A percentile compares a stretch with the other conserved stretches of the same genome.
Conservation (phyloP, 129 eudicot genomes). For the Flaveria sonorensis region DNA sequence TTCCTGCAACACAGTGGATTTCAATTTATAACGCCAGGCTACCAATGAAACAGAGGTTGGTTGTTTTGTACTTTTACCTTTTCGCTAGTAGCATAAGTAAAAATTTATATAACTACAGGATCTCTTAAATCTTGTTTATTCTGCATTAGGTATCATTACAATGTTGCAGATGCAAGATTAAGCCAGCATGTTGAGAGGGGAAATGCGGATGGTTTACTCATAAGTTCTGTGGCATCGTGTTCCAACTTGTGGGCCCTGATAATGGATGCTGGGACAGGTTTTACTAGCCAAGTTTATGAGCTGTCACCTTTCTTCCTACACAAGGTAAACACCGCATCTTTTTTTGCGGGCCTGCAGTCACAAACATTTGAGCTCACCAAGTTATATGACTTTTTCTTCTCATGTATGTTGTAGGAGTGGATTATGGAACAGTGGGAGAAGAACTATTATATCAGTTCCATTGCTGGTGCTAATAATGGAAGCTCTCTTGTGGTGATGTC, state of each 20-base stretch:
- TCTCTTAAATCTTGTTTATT: slow-evolving; percentile 16
- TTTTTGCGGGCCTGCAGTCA: background rate
- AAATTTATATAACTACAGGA: background rate
- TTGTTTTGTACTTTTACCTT: background rate
- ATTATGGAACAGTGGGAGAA: slow-evolving; percentile 97
- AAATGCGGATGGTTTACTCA: slow-evolving; percentile 68
- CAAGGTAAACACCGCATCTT: slow-evolving; percentile 47
- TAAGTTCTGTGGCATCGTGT: slow-evolving; percentile 76
- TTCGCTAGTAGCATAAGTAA: background rate
- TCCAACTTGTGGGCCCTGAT: slow-evolving; percentile 83
- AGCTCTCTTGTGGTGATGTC: slow-evolving; percentile 92
- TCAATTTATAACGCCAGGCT: slow-evolving; percentile 74
- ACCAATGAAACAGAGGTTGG: slow-evolving; percentile 84
- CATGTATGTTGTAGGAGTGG: slow-evolving; percentile 64
- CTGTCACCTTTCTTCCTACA: slow-evolving; percentile 73
- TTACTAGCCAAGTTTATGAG: slow-evolving; percentile 71
- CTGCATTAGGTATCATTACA: slow-evolving; percentile 66
- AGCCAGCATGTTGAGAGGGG: slow-evolving; percentile 82
- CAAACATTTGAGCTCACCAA: background rate
- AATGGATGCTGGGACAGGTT: slow-evolving; percentile 92
- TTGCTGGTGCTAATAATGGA: slow-evolving; percentile 84
- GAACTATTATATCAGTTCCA: slow-evolving; percentile 71
- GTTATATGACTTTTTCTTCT: background rate
- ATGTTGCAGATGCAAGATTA: slow-evolving; percentile 80
- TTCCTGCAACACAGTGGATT: slow-evolving; percentile 87